Evolutionary conservation across 2,329 filamentous ascomycete species (phyloP), one percentile per base, ranked within the genome.

Genomic region (Cadophora sp.): DNA sequence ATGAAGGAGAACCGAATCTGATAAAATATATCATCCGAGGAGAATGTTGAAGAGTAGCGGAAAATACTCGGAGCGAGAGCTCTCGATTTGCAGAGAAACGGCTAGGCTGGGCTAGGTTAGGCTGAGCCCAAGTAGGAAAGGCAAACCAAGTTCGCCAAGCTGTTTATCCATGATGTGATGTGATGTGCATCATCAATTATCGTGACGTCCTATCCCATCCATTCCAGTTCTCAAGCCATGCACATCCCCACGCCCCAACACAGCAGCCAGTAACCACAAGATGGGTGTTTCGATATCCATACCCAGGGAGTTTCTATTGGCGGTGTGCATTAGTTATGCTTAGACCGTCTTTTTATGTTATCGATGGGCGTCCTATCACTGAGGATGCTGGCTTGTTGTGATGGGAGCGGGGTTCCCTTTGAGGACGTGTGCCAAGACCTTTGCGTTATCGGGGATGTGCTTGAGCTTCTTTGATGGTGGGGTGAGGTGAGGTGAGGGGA

Each of bases 341-440:
- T 60, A 47, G 41, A 60, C 16, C 7, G n/a, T 41, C 33, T 22
- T 43, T 43, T 27, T 39, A 43, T 41, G 55, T 22, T 58, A 22
- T 39, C 22, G 9, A n/a, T n/a, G n/a, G n/a, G n/a, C 18, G 27
- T 47, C 41, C 58, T 60, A 47, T 60, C 58, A 60, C 27, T 11
- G 24, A 48, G n/a, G 58, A 33, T 18, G 27, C 41, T 60, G 58
- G 58, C 58, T 55, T n/a, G 18, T 39, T 48, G 14, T 45, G 5
- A 7, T 20, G 24, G 27, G 22, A 36, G 41, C 58, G 41, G 58
- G 41, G 56, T 47, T 39, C 20, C 22, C 33, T 30, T 6, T 4
- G 18, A 59, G 11, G n/a, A 47, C 41, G 58, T 33, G 20, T 48
- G 58, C 58, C 58, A 60, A 60, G 58, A 33, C 18, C 7, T 16